Percentiles rank a stretch among this genome's conserved stretches.
These are phyloP conservation scores for Melampsora larici-populina DNA, from an alignment of 1,284 basidiomycete genomes.

Conservation along the genomic window DNA sequence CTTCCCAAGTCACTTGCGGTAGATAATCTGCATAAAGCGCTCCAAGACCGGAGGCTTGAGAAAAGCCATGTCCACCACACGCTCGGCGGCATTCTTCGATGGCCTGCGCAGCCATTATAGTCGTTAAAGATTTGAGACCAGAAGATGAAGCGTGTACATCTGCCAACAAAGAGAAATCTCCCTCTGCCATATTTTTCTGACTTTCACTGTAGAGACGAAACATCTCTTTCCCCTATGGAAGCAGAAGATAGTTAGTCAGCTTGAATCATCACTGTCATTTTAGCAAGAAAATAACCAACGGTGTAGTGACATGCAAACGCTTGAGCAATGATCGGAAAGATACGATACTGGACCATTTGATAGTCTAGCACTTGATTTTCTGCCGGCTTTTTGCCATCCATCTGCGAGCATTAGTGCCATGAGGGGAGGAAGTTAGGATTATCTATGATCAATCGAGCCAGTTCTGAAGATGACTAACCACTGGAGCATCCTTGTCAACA, in stretches of 20 bases:
- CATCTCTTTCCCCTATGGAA: constrained; percentile 50
- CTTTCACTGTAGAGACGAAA: constrained; percentile 53
- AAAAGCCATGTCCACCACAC: constrained; percentile 55
- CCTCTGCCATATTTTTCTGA: constrained; percentile 51
- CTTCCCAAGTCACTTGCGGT: constrained; percentile 55
- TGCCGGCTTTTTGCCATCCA: constrained; percentile 49
- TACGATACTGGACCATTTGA: constrained; percentile 52
- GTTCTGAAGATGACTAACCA: constrained; percentile 49
- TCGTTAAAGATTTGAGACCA: constrained; percentile 54
- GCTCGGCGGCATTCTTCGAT: constrained; percentile 55
- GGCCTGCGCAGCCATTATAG: constrained; percentile 53
- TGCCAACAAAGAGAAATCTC: constrained; percentile 54
- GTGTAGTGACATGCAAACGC: constrained; percentile 56
- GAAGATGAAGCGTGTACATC: constrained; percentile 54
- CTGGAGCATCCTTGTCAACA: constrained; percentile 54
- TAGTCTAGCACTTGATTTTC: constrained; percentile 56
- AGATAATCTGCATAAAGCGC: constrained; percentile 50
- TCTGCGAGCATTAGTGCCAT: background rate
- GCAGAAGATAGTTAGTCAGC: background rate
- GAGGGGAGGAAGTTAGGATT: background rate
- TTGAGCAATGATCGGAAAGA: constrained; percentile 55
- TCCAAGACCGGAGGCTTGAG: constrained; percentile 50
- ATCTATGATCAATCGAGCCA: too few species aligned
- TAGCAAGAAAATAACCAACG: constrained; percentile 11
- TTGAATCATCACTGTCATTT: background rate